Conservation (phyloP, 1,284 basidiomycete species). For the Fomitopsis schrenkii region DNA sequence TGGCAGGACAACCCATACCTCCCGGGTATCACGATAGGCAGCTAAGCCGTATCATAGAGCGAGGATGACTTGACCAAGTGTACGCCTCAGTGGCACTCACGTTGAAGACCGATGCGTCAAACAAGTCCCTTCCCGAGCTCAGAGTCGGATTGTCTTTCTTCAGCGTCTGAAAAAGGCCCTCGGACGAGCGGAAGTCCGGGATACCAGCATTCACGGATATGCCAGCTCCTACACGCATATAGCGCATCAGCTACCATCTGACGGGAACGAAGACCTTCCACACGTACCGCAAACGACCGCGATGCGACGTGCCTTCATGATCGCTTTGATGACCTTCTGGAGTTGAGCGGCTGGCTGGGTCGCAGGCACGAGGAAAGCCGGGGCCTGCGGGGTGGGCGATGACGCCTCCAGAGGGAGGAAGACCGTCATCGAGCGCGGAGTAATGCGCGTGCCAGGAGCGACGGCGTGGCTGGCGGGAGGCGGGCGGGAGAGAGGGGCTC, state of each 20-base stretch:
- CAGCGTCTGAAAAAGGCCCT: conserved; percentile 77
- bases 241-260: background rate
- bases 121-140: conserved; percentile 83
- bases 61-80: background rate
- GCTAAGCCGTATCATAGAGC: background rate
- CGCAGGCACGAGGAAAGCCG: conserved; percentile 35
- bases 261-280: background rate
- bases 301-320: conserved; percentile 76
- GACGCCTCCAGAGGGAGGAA: conserved; percentile 31
- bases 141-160: conserved; percentile 77
- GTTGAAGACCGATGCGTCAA: conserved; percentile 87
- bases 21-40: background rate
- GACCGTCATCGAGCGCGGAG: conserved; percentile 25
- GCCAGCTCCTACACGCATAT: conserved; percentile 70
- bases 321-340: conserved; percentile 52
- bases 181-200: conserved; percentile 86
- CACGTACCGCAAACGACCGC: conserved; percentile 82
- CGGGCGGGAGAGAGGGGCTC: background rate
- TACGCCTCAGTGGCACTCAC: conserved; percentile 46
- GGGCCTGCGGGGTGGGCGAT: conserved; percentile 25
- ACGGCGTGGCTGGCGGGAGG: background rate
- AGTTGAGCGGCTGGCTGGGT: conserved; percentile 39
- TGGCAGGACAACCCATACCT: background rate
- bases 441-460: background rate
- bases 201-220: conserved; percentile 90